Evolutionary conservation across 768 basidiomycete genomes (phyloP), one percentile per base, ranked within the genome.

Genomic region (Baorangia bicolor): DNA sequence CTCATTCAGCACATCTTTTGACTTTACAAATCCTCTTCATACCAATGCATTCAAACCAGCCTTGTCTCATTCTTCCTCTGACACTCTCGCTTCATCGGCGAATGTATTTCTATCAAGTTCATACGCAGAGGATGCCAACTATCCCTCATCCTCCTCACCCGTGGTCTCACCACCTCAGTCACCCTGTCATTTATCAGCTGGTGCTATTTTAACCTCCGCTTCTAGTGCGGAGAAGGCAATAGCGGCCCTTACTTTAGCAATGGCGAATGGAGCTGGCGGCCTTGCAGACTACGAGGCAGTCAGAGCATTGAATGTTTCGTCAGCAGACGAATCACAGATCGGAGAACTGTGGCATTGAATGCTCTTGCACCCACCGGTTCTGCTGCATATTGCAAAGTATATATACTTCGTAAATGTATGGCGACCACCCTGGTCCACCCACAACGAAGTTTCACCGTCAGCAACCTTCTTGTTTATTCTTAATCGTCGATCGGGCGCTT

Each of bases 191-290:
- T 45, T 50, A 52, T 44, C 60, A 20, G 10, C 11, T 20, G 38
- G 27, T 45, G 21, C 42, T 30, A 44, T 49, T 39, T 45, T 50
- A 10, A 55, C 64, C n/a, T 58, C 73, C 20, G 68, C 82, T 12
- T 77, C 82, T 41, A 76, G 74, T 34, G 73, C 81, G 20, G 84
- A 86, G 60, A 85, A 83, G 63, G 81, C 81, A 16, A 75, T 86
- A 47, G 83, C 83, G 18, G 83, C 82, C 18, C 75, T 86, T 30
- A 76, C 74, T 31, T 69, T 87, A 3, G 84, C 82, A 18, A 77
- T 87, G 72, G 85, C 85, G 13, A 86, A 80, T 56, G 86, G 85
- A 39, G 84, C 84, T 11, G 84, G 81, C 6, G 78, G 83, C 27
- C 65, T 87, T 37, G 77, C 76, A 49, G 85, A 87, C 62, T 86